These are phyloP conservation scores for Pleodorina starrii DNA, from an alignment of 139 green algal species.

Conservation along the genomic window DNA sequence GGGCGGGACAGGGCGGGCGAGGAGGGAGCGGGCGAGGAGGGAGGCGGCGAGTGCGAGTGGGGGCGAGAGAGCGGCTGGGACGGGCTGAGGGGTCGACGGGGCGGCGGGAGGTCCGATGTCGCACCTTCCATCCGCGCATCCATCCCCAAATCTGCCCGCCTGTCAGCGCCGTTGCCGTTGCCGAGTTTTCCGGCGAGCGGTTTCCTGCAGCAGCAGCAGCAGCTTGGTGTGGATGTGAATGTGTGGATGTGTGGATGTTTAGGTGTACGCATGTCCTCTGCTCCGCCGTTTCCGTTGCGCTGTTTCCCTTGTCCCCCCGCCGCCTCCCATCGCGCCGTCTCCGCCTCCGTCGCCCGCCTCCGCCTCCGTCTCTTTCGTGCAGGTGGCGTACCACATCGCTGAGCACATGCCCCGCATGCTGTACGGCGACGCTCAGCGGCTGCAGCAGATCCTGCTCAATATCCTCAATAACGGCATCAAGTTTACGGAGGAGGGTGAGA, in stretches of 20 bases:
- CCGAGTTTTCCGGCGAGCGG: too few species aligned
- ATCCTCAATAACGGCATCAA: constrained; percentile 93
- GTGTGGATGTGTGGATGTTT: neutral
- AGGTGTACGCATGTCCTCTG: too few species aligned
- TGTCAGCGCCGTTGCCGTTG: too few species aligned
- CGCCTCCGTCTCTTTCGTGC: neutral
- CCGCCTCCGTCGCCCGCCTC: too few species aligned
- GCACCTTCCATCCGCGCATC: too few species aligned
- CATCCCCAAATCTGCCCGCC: too few species aligned
- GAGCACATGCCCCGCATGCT: constrained; percentile 57
- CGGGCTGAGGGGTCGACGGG: neutral
- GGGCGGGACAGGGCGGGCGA: too few species aligned
- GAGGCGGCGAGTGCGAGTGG: too few species aligned
- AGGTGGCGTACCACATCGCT: constrained; percentile 81
- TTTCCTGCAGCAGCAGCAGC: too few species aligned
- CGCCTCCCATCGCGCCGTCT: neutral
- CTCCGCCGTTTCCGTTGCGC: too few species aligned
- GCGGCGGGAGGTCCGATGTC: neutral
- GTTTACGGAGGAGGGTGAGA: constrained; percentile 84
- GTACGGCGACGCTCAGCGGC: constrained; percentile 79
- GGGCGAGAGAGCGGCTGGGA: neutral
- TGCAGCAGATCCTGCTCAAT: constrained; percentile 92
- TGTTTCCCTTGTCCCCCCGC: too few species aligned
- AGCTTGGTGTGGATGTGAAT: neutral
- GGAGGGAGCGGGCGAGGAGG: too few species aligned